A percentile compares a stretch with the other conserved stretches of the same genome.
These are phyloP conservation scores for Pseudopithomyces maydicus DNA, from an alignment of 2,329 filamentous ascomycete genomes.

Conservation along the genomic window DNA sequence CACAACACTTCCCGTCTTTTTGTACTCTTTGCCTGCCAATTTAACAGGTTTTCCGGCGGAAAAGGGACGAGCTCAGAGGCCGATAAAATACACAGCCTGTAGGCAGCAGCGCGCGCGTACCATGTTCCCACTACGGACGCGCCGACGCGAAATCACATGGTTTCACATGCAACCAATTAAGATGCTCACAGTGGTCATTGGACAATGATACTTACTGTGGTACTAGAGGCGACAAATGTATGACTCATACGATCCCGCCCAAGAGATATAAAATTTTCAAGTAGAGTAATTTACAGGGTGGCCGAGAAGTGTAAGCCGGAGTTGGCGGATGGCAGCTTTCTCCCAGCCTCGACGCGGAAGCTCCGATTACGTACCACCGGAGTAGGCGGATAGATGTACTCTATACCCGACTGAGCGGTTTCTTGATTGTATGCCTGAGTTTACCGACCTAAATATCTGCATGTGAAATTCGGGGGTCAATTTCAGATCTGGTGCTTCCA, in stretches of 20 bases:
- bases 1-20: neutral
- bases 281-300: no score
- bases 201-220: neutral
- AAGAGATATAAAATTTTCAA: no score
- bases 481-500: neutral
- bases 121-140: constrained; percentile 9
- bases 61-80: neutral
- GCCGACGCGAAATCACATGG: constrained; percentile 28
- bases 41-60: neutral
- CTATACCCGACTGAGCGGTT: no score
- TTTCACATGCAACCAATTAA: constrained; percentile 11
- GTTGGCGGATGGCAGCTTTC: no score
- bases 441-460: no score
- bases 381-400: no score
- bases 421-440: no score
- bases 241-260: neutral
- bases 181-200: neutral
- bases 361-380: no score
- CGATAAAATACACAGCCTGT: neutral
- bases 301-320: no score
- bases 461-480: no score
- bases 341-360: no score
- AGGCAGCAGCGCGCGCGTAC: constrained; percentile 2
- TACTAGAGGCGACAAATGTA: neutral
- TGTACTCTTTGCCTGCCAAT: neutral